Conservation (phyloP, 495 filamentous ascomycete genomes). For the Penicillium desertorum region DNA sequence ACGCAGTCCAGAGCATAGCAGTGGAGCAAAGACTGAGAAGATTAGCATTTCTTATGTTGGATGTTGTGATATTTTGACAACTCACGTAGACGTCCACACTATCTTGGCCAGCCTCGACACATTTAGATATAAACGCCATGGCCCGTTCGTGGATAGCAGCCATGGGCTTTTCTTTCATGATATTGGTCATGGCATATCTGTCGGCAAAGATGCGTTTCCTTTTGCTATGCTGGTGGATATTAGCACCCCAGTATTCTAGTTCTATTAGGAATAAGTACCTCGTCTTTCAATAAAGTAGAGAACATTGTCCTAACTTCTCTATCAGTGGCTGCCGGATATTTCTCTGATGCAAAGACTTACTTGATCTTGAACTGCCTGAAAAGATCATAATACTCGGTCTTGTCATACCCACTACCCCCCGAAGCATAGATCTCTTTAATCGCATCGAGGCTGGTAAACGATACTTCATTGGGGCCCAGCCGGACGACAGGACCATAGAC, state of each 20-base stretch:
- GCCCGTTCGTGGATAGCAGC: slow-evolving; percentile 56
- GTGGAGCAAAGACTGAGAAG: slow-evolving; percentile 44
- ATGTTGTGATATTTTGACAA: background rate
- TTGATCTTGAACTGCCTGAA: slow-evolving; percentile 59
- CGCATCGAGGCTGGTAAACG: slow-evolving; percentile 55
- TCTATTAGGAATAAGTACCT: slow-evolving; percentile 29
- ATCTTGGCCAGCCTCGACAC: slow-evolving; percentile 35
- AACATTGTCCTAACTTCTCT: slow-evolving; percentile 54
- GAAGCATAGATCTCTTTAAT: slow-evolving; percentile 67
- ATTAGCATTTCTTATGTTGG: background rate
- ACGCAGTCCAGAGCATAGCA: slow-evolving; percentile 67
- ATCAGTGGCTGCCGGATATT: slow-evolving; percentile 8
- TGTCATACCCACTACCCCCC: slow-evolving; percentile 65
- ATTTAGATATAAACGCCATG: slow-evolving; percentile 50
- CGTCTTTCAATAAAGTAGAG: slow-evolving; percentile 55
- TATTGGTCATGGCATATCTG: slow-evolving; percentile 65
- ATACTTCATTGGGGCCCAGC: slow-evolving; percentile 59
- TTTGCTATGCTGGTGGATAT: slow-evolving; percentile 51
- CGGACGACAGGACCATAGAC: slow-evolving; percentile 58
- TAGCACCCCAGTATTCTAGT: background rate
- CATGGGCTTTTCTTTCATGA: slow-evolving; percentile 53
- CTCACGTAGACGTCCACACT: slow-evolving; percentile 60
- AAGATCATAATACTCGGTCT: slow-evolving; percentile 65
- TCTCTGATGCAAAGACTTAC: slow-evolving; percentile 27
- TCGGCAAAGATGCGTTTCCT: slow-evolving; percentile 61